Conservation (phyloP, 163 green algal species). For the Scenedesmus sp. region DNA sequence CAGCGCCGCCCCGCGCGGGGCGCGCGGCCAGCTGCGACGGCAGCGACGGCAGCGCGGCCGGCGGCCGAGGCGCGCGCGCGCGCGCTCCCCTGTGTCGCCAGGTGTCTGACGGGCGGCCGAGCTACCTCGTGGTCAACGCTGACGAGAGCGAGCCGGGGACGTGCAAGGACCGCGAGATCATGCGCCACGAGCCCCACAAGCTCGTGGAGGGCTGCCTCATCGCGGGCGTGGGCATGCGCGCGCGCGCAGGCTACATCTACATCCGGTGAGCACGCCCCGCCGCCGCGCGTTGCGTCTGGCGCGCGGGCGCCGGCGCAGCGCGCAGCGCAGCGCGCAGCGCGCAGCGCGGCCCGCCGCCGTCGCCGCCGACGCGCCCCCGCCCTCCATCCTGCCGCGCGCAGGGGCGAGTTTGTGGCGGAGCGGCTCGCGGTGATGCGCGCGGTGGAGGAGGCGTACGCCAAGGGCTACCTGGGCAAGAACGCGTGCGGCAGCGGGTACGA, state of each 20-base stretch:
- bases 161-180: conserved; percentile 99
- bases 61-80: no score
- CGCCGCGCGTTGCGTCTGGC: no score
- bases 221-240: conserved; percentile 76
- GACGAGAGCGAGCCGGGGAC: conserved; percentile 99
- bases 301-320: no score
- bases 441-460: conserved; percentile 94
- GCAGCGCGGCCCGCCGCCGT: no score
- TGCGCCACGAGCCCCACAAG: conserved; percentile 99
- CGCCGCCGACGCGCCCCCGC: no score
- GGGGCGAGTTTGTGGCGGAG: conserved; percentile 99
- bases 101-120: conserved; percentile 92
- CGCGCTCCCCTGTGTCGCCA: conserved; percentile 35
- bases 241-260: conserved; percentile 93
- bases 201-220: conserved; percentile 98
- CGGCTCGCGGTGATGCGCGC: conserved; percentile 86
- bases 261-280: conserved; percentile 64
- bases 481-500: conserved; percentile 94
- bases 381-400: conserved; percentile 60
- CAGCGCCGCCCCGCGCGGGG: not conserved
- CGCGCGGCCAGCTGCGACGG: not conserved
- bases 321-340: no score
- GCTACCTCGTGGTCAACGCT: conserved; percentile 98
- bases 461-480: conserved; percentile 94
- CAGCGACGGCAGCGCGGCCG: not conserved